Conservation (phyloP, 495 filamentous ascomycete genomes). For the Aspergillus mulundensis region DNA sequence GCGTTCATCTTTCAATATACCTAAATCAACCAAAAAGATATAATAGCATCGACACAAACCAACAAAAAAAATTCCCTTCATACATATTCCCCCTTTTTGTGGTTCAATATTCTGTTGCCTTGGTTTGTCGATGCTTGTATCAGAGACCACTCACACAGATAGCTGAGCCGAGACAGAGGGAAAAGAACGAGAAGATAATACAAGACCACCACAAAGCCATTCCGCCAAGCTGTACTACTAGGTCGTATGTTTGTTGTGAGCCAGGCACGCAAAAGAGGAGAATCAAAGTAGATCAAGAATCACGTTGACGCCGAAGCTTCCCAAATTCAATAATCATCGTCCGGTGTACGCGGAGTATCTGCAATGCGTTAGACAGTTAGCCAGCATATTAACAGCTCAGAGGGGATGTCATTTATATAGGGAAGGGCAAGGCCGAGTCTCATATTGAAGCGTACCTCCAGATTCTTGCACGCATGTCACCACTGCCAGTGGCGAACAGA, state of each 20-base stretch:
- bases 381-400: neutral
- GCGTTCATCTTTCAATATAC: slow-evolving; percentile 4
- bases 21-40: neutral
- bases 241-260: slow-evolving; percentile 10
- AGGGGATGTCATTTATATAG: neutral
- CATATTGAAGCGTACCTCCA: slow-evolving; percentile 60
- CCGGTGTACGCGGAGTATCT: slow-evolving; percentile 46
- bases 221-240: slow-evolving; percentile 18
- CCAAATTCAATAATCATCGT: slow-evolving; percentile 36
- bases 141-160: slow-evolving; percentile 4
- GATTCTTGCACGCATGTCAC: slow-evolving; percentile 87
- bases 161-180: slow-evolving; percentile 1
- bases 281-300: slow-evolving; percentile 20
- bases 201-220: slow-evolving; percentile 3
- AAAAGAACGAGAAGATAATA: slow-evolving; percentile 1
- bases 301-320: slow-evolving; percentile 40
- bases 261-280: slow-evolving; percentile 16
- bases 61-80: slow-evolving; percentile 1
- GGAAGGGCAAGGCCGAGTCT: neutral
- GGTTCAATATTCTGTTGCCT: slow-evolving; percentile 3
- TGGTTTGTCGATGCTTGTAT: slow-evolving; percentile 5
- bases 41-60: slow-evolving; percentile 2
- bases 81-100: slow-evolving; percentile 11
- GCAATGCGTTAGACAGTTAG: neutral
- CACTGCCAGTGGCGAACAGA: slow-evolving; percentile 82